Evolutionary conservation across 176 grass and related monocot species (phyloP), one percentile per base, ranked within the genome.

Genomic region (Eleusine indica): DNA sequence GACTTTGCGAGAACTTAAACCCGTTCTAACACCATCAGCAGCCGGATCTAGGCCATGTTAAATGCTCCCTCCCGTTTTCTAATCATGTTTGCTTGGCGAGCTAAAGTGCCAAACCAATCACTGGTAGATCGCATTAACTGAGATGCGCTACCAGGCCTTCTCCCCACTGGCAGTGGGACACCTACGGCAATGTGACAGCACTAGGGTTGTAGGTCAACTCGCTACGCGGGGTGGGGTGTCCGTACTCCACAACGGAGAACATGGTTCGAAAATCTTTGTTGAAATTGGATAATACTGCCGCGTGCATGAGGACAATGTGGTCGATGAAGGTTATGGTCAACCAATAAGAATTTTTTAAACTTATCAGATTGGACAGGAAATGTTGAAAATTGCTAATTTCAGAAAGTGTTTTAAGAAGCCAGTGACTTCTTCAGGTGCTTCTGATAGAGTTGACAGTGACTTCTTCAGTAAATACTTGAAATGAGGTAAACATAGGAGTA

Each of bases 151-250:
- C 25, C 29, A 74, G 19, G 7, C 16, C 41, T 12, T 17, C 41
- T 32, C 11, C 13, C 32, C 22, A 57, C 82, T 68, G 18, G 21
- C 17, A 57, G 51, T 17, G 51, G 51, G 51, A 14, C 51, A 51
- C 13, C 48, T 51, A 51, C 13, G 48, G 12, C 11, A 60, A 79
- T 67, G 56, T 79, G 74, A 68, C 74, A 79, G 86, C 57, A 14
- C 39, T 79, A 52, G 10, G 54, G 13, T 71, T n/a, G 8, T 42
- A 22, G 66, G 86, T 83, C 86, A 83, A 83, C 86, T 53, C 22
- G 43, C 22, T 54, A 38, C 1, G 7, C 44, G 71, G 52, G 16
- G 3, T 48, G 54, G 3, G 35, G 22, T 2, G 49, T 12, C 25
- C 61, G 79, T 60, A 28, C 18, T 42, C n/a, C 37, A 14, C 6